Evolutionary conservation across 2,329 filamentous ascomycete species (phyloP).

Genomic region (Clarireedia monteithiana): DNA sequence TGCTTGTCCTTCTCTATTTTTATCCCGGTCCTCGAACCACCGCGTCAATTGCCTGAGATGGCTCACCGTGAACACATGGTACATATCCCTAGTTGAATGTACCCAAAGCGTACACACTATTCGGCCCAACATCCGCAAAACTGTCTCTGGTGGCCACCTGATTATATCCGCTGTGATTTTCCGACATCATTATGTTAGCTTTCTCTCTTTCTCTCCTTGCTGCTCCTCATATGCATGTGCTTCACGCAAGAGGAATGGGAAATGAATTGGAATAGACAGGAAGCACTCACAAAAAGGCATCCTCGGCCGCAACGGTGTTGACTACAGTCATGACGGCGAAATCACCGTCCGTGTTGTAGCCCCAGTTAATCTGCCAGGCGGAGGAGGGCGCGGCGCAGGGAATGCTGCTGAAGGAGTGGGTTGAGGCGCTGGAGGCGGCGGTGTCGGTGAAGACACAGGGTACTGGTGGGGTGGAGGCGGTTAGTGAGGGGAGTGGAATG

Average conservation of each 20-base stretch:
- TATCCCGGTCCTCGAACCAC: neutral
- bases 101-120: conserved; percentile 10
- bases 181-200: neutral
- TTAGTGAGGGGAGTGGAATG: neutral
- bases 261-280: neutral
- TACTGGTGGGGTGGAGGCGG: neutral
- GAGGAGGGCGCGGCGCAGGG: neutral
- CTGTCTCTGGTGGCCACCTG: neutral
- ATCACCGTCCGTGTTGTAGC: conserved; percentile 9
- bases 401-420: neutral
- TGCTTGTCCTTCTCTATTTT: neutral
- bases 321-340: conserved; percentile 14
- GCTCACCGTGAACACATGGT: too few relatives aligned
- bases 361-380: conserved; percentile 11
- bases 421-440: neutral
- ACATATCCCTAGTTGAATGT: conserved; percentile 1
- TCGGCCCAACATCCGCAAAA: conserved; percentile 9
- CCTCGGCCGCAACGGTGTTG: neutral
- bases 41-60: too few relatives aligned
- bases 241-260: neutral
- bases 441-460: conserved; percentile 3
- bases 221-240: neutral
- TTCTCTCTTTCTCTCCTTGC: neutral
- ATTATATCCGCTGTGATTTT: conserved; percentile 9
- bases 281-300: conserved; percentile 11